These are phyloP conservation scores for Hypoxylon sp. DNA, from an alignment of 2,329 filamentous ascomycete species.

Conservation along the genomic window DNA sequence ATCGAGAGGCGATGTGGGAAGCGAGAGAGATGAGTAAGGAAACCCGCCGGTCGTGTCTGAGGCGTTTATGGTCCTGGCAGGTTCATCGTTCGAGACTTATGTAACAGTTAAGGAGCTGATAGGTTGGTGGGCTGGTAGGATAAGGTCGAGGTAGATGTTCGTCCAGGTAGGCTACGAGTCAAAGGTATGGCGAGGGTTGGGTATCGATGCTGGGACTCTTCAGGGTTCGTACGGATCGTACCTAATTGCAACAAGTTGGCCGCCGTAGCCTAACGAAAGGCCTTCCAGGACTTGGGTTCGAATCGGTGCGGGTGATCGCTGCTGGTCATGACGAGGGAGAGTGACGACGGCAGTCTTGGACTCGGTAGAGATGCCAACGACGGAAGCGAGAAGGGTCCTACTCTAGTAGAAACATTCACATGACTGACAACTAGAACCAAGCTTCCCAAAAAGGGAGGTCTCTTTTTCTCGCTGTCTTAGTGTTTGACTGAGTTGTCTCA, in stretches of 20 bases:
- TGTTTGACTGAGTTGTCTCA: no score
- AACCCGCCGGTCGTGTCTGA: not conserved
- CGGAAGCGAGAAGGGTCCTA: slow-evolving; percentile 3
- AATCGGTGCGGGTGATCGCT: not conserved
- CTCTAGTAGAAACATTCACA: slow-evolving; percentile 11
- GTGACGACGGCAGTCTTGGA: slow-evolving; percentile 4
- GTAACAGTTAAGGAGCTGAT: no score
- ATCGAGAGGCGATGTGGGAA: not conserved
- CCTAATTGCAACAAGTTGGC: not conserved
- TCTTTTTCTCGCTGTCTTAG: slow-evolving; percentile 4
- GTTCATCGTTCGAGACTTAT: slow-evolving; percentile 20
- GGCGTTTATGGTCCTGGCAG: slow-evolving; percentile 5
- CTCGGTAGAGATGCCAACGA: not conserved
- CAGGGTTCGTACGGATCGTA: no score
- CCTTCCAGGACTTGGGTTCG: not conserved
- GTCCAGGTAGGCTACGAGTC: no score
- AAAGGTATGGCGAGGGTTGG: not conserved
- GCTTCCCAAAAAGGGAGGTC: not conserved
- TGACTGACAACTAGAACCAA: slow-evolving; percentile 8
- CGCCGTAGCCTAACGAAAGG: not conserved
- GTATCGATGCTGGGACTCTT: not conserved
- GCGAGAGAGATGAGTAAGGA: not conserved
- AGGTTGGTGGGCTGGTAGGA: no score
- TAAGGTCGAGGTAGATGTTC: no score
- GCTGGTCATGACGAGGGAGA: not conserved